Conservation (phyloP, 2,329 filamentous ascomycete genomes). For the Monilinia aucupariae region DNA sequence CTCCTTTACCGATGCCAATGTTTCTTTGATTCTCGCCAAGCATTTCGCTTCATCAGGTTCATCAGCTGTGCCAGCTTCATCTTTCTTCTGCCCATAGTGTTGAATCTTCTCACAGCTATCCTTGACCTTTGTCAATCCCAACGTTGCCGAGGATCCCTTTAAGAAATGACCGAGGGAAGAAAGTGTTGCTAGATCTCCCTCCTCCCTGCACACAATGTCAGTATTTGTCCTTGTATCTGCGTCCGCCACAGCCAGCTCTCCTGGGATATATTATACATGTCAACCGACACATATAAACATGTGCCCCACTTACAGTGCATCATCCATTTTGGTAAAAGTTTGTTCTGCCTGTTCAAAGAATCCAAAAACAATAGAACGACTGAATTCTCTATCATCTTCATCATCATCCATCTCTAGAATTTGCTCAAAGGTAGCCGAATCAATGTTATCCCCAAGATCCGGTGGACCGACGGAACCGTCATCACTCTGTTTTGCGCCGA, state of each 20-base stretch:
- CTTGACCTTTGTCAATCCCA: slow-evolving; percentile 84
- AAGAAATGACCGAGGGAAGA: slow-evolving; percentile 89
- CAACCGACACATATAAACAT: slow-evolving; percentile 24
- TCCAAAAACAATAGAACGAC: slow-evolving; percentile 77
- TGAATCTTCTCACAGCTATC: slow-evolving; percentile 97
- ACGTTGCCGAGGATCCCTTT: slow-evolving; percentile 92
- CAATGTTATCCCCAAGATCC: slow-evolving; percentile 71
- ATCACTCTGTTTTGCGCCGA: slow-evolving; percentile 30
- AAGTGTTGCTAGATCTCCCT: slow-evolving; percentile 65
- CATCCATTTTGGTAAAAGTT: slow-evolving; percentile 82
- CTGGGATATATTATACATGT: background rate
- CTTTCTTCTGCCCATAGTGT: slow-evolving; percentile 78
- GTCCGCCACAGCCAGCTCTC: background rate
- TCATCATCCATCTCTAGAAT: slow-evolving; percentile 99
- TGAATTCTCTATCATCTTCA: slow-evolving; percentile 79
- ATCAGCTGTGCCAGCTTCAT: slow-evolving; percentile 63
- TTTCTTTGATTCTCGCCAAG: slow-evolving; percentile 63
- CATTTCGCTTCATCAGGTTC: slow-evolving; percentile 63
- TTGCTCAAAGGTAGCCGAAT: slow-evolving; percentile 77
- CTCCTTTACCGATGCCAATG: slow-evolving; percentile 64
- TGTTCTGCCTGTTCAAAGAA: slow-evolving; percentile 89
- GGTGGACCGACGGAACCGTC: slow-evolving; percentile 33
- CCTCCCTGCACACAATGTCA: slow-evolving; percentile 45
- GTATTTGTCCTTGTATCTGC: slow-evolving; percentile 11
- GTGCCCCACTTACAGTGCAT: slow-evolving; percentile 62